Conservation (phyloP, 495 filamentous ascomycete species). For the Aspergillus affinis region DNA sequence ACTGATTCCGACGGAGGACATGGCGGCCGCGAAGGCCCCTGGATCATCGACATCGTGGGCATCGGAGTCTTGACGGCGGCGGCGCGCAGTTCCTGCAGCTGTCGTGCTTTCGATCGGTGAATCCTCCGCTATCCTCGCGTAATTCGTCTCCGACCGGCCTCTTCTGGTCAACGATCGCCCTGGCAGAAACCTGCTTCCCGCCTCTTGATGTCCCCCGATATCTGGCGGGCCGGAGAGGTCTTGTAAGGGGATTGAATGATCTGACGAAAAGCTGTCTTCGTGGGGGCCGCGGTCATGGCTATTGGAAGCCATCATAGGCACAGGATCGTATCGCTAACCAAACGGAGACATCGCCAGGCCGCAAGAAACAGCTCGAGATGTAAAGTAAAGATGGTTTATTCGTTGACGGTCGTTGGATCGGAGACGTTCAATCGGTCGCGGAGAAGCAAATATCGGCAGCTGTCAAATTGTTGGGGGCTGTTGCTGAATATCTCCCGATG, state of each 20-base stretch:
- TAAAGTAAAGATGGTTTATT: constrained; percentile 14
- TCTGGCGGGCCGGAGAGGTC: constrained; percentile 67
- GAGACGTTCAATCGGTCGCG: background rate
- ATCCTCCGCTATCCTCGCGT: constrained; percentile 53
- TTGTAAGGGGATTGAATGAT: constrained; percentile 80
- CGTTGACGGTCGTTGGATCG: background rate
- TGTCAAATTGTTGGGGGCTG: background rate
- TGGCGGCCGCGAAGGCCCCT: constrained; percentile 58
- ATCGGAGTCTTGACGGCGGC: constrained; percentile 25
- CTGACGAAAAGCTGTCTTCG: constrained; percentile 44
- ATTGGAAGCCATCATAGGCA: constrained; percentile 62
- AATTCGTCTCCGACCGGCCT: constrained; percentile 36
- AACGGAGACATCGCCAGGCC: constrained; percentile 44
- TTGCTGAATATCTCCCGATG: background rate
- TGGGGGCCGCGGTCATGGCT: constrained; percentile 48
- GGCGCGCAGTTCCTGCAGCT: constrained; percentile 23
- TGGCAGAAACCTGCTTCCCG: constrained; percentile 35
- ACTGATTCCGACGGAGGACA: constrained; percentile 58
- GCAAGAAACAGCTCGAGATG: constrained; percentile 10
- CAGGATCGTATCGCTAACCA: constrained; percentile 33
- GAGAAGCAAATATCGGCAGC: no score
- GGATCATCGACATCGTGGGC: constrained; percentile 46
- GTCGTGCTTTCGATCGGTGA: constrained; percentile 43
- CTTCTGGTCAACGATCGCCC: constrained; percentile 39
- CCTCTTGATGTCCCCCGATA: constrained; percentile 30